Conservation (phyloP, 805 yeast genomes). For the Saturnispora sanitii region DNA sequence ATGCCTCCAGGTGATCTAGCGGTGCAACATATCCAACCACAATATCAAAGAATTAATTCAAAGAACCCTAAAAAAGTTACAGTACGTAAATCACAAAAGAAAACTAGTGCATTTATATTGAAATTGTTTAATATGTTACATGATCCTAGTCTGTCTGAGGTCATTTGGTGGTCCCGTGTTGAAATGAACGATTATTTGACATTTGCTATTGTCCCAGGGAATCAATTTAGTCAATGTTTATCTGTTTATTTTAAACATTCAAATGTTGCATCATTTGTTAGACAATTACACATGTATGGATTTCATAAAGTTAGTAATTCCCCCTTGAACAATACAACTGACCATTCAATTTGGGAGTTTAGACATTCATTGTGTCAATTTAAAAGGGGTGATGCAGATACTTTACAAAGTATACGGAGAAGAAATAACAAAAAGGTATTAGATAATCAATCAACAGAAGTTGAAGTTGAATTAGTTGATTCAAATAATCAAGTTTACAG, state of each 20-base stretch:
- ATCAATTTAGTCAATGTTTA: conserved; percentile 49
- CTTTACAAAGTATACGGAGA: conserved; percentile 38
- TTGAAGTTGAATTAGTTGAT: neutral
- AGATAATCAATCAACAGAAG: neutral
- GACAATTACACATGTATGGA: conserved; percentile 94
- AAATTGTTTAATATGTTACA: conserved; percentile 55
- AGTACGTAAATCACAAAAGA: conserved; percentile 14
- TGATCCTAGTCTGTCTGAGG: conserved; percentile 40
- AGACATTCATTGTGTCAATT: conserved; percentile 44
- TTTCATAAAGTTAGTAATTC: conserved; percentile 69
- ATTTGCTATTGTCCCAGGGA: conserved; percentile 55
- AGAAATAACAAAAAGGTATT: conserved; percentile 24
- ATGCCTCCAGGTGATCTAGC: neutral
- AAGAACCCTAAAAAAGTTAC: neutral
- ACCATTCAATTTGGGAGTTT: conserved; percentile 40
- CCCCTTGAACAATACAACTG: conserved; percentile 14
- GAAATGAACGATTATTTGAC: conserved; percentile 37
- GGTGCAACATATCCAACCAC: neutral
- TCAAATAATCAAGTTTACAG: neutral
- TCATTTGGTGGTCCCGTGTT: conserved; percentile 57
- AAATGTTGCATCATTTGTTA: conserved; percentile 84
- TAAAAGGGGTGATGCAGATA: conserved; percentile 36
- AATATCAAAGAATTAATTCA: neutral
- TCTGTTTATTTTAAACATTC: conserved; percentile 88
- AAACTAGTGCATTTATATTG: conserved; percentile 54